These are phyloP conservation scores for Coemansia sp. DNA, from an alignment of 192 early-diverging fungal genomes.

Conservation along the genomic window DNA sequence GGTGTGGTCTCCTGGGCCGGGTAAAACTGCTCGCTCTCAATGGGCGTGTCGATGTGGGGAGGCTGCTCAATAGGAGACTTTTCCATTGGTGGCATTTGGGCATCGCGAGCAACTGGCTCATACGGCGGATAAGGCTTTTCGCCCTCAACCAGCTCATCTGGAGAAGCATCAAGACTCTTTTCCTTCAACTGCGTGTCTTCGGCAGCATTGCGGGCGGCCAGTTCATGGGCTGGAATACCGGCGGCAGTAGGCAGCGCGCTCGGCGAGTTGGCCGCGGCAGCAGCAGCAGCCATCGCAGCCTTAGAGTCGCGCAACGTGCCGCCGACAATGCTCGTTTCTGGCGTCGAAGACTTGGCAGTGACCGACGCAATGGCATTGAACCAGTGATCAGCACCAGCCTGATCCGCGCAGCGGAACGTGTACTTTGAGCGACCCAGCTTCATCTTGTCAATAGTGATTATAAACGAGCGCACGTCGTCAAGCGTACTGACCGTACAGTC, in stretches of 20 bases:
- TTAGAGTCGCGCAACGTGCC: slow-evolving; percentile 33
- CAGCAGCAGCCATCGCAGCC: slow-evolving; percentile 10
- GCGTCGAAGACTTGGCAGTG: slow-evolving; percentile 6
- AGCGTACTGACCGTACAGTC: slow-evolving; percentile 25
- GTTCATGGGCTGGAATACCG: slow-evolving; percentile 22
- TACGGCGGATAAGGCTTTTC: no score
- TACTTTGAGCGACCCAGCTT: slow-evolving; percentile 33
- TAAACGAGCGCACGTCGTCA: slow-evolving; percentile 28
- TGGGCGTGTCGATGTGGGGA: background rate
- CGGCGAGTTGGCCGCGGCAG: background rate
- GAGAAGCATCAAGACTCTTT: background rate
- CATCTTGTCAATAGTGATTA: slow-evolving; percentile 17
- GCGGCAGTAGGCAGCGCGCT: slow-evolving; percentile 23
- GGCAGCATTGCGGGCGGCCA: slow-evolving; percentile 15
- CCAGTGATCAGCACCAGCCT: slow-evolving; percentile 23
- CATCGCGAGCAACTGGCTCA: no score
- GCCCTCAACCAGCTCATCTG: no score
- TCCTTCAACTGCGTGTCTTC: slow-evolving; percentile 16
- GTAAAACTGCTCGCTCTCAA: background rate
- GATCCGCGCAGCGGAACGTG: slow-evolving; percentile 30
- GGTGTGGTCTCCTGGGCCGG: background rate
- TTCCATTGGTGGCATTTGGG: no score
- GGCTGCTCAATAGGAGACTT: no score
- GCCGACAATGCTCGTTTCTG: slow-evolving; percentile 15
- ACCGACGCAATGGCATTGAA: slow-evolving; percentile 29